Percentiles rank a stretch among this genome's conserved stretches.
Evolutionary conservation across 1,139 yeast species (phyloP).

Genomic region (Pichia sp.): DNA sequence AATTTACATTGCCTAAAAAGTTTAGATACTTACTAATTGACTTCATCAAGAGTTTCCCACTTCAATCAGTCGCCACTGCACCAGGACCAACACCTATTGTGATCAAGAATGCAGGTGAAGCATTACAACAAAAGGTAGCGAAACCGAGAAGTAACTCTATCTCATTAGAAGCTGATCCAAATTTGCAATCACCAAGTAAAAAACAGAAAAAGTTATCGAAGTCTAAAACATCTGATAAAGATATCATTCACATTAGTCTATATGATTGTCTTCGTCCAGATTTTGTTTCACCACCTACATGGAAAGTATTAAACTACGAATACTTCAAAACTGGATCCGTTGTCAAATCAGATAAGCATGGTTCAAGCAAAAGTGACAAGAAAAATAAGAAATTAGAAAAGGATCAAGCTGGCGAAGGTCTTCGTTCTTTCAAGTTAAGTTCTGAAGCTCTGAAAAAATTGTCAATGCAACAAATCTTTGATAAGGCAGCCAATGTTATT

Average conservation of each 20-base stretch:
- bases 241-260: conserved; percentile 44
- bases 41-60: conserved; percentile 58
- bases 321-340: conserved; percentile 42
- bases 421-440: conserved; percentile 44
- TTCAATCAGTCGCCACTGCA: conserved; percentile 39
- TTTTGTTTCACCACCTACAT: conserved; percentile 50
- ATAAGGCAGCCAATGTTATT: conserved; percentile 54
- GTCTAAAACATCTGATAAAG: conserved; percentile 7
- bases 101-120: conserved; percentile 3
- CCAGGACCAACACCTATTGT: conserved; percentile 20
- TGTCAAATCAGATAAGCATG: not conserved
- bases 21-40: conserved; percentile 47
- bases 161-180: not conserved
- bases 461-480: conserved; percentile 63
- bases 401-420: conserved; percentile 37
- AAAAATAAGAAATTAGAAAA: conserved; percentile 27
- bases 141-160: conserved; percentile 1
- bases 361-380: conserved; percentile 1
- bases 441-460: conserved; percentile 50
- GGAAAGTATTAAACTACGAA: conserved; percentile 57
- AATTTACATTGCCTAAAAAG: conserved; percentile 32
- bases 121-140: not conserved
- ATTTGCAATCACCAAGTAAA: conserved; percentile 32
- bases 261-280: conserved; percentile 50
- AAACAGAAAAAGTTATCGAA: conserved; percentile 18